Evolutionary conservation across 805 yeast genomes (phyloP), one percentile per base, ranked within the genome.

Genomic region (Metschnikowia kofuensis): DNA sequence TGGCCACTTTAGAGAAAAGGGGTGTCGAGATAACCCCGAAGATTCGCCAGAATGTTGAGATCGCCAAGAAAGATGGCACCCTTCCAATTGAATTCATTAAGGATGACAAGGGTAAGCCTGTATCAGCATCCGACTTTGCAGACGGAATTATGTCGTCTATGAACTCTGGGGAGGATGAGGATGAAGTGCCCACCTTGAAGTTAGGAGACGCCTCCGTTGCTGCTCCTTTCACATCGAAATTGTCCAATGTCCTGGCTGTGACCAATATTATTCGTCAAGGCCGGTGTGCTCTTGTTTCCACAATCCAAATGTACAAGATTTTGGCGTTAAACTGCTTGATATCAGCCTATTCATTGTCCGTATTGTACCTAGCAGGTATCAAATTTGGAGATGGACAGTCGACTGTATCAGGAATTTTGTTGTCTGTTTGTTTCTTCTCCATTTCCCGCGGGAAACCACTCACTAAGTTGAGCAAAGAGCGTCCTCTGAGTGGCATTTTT

Each of bases 131-230:
- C 8, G 54, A 56, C 31, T 48, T 67, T 42, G 89, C 92, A 32
- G 92, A 86, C 55, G 76, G 81, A 56, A 72, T 87, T 60, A 74
- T 87, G 73, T 74, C 77, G 40, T 72, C 77, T 12, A 59, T 79
- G 53, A 74, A 77, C 56, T 78, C 73, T 35, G 85, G 83, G 56
- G 74, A 77, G 43, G 89, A 80, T n/a, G 59, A 55, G 13, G 88
- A 82, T 31, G 97, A 92, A 58, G 96, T 95, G 0, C 99, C 99
- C 50, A 82, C 86, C 41, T 79, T 94, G 73, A 94, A 94, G 68
- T 76, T 94, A 48, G 99, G 99, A 61, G 99, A 94, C 72, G 99
- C 99, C 12, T 91, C 97, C 26, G 97, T 95, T 61, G 99, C 99
- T 47, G 99, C 99, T 32, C 99, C 99, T 41, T 89, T 94, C 68